Conservation (phyloP, 345 rosid species). For the Syzygium jambos region DNA sequence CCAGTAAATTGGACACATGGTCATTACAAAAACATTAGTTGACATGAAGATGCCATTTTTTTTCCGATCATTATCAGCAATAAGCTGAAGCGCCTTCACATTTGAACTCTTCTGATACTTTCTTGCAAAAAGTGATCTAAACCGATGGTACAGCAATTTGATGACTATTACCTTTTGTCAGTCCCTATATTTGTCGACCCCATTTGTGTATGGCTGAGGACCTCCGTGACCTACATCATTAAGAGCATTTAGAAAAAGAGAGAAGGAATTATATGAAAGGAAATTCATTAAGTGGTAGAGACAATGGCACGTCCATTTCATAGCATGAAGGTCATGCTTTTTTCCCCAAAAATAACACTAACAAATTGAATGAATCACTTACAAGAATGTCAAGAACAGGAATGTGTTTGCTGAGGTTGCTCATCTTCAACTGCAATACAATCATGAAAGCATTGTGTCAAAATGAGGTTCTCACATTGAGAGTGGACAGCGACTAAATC, state of each 20-base stretch:
- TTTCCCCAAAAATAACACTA: neutral
- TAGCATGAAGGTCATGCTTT: neutral
- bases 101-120: neutral
- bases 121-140: neutral
- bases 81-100: neutral
- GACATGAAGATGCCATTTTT: neutral
- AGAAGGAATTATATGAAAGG: neutral
- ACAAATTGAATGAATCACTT: conserved; percentile 17
- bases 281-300: neutral
- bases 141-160: neutral
- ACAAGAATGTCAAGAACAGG: conserved; percentile 43
- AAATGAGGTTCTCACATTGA: neutral
- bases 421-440: conserved; percentile 58
- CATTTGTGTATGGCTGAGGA: conserved; percentile 25
- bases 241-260: neutral
- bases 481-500: neutral
- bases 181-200: conserved; percentile 34
- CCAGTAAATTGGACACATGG: neutral
- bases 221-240: conserved; percentile 58
- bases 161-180: conserved; percentile 38
- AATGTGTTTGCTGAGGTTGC: conserved; percentile 45
- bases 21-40: neutral
- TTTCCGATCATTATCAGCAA: neutral
- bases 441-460: conserved; percentile 4
- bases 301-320: neutral